Base-by-base conservation (phyloP, 1,284 basidiomycete species). In the Microbotryum silenes-acaulis region DNA sequence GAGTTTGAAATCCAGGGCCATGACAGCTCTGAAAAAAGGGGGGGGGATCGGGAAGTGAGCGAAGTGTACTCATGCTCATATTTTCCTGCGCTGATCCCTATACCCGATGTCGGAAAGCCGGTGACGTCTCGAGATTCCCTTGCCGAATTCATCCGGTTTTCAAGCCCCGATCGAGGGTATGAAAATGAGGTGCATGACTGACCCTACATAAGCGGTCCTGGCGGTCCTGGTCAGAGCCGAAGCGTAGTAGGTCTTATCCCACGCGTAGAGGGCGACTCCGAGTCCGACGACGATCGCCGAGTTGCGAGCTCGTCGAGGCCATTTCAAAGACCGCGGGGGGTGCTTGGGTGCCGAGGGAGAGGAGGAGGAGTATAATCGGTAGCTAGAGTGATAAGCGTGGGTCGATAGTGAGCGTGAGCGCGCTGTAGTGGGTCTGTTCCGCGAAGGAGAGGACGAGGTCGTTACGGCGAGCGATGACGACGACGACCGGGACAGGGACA, bases 1-100 rank as follows among this genome's bases (percentile, higher is more conserved):
- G 61, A 87, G 74, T 73, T 93, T 93, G 77, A 91, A 89, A 73
- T 89, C 87, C 60, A 83, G 63, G 4, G 86, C 85, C 50, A 88
- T 85, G 58, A 82, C 69, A 6, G 80, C 78, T 66, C 85, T 85
- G 85, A 60, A 23, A 21, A 25, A 21, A 42, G 20, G 8, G 44
- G 5, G 29, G 52, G 23, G 2, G 60, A 31, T 31, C 12, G 37
- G 4, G 12, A 18, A 16, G 37, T 42, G 37, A 42, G 37, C 21
- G 14, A 18, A 29, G 57, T 14, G 21, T 59, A 2, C 6, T 25
- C 21, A 12, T 25, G 46, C 3, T 37, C 14, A 42, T 27, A 29
- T 44, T 45, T 27, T 18, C 18, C 49, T 25, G 21, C 21, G 31
- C 14, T 44, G 52, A 21, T 16, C 33, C 1, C n/a, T 9, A 18